Percentiles rank a stretch among this genome's conserved stretches.
Conservation (phyloP, 2,329 filamentous ascomycete species). For the Fusarium hostae region DNA sequence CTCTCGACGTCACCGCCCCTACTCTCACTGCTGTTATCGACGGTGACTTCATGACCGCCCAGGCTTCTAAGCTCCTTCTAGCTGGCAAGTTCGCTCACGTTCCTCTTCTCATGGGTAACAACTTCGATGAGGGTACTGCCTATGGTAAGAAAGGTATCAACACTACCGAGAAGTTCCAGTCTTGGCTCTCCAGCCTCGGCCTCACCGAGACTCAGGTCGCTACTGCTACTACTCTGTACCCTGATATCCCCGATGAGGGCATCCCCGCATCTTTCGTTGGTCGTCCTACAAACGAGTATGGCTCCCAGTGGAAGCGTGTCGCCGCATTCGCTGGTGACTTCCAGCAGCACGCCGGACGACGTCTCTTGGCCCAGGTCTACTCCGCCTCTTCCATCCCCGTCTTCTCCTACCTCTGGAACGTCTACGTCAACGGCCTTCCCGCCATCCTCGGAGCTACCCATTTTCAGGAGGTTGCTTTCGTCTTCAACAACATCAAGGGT, state of each 20-base stretch:
- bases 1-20: constrained; percentile 28
- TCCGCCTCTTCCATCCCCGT: constrained; percentile 53
- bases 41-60: constrained; percentile 54
- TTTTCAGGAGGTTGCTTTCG: constrained; percentile 44
- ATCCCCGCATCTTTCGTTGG: constrained; percentile 57
- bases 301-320: constrained; percentile 64
- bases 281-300: constrained; percentile 48
- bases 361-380: constrained; percentile 64
- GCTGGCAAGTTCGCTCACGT: constrained; percentile 71
- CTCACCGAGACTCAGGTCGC: constrained; percentile 44
- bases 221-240: constrained; percentile 57
- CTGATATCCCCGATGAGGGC: constrained; percentile 59
- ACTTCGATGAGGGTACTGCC: constrained; percentile 71
- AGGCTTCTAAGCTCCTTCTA: constrained; percentile 62
- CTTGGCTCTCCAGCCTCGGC: constrained; percentile 32
- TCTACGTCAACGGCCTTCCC: constrained; percentile 61
- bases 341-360: constrained; percentile 64
- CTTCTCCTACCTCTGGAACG: constrained; percentile 66
- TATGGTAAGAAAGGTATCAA: constrained; percentile 66
- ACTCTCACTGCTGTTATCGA: constrained; percentile 46
- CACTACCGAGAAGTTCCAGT: constrained; percentile 62
- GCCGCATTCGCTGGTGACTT: constrained; percentile 66
- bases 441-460: constrained; percentile 37
- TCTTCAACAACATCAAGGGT: constrained; percentile 57
- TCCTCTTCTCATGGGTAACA: constrained; percentile 70